Percentiles rank a stretch among this genome's conserved stretches.
Conservation (phyloP, 352 stramenopile species). For the Discostella stelligera region DNA sequence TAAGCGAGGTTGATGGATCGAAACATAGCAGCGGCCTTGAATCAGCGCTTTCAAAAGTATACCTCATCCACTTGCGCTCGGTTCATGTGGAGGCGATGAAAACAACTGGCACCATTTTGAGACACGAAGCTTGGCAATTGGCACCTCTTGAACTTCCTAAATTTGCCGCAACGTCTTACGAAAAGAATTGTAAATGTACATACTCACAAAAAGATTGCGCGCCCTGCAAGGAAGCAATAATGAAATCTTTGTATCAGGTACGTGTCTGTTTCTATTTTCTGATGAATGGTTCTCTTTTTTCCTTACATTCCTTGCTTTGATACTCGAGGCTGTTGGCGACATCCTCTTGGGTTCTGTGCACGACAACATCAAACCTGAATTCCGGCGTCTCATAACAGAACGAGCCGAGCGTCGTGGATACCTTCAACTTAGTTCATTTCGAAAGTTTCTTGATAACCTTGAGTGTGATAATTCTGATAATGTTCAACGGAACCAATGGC, state of each 20-base stretch:
- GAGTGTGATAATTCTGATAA: not conserved
- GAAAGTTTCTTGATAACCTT: constrained; percentile 15
- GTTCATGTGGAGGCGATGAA: constrained; percentile 80
- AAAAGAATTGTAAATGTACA: constrained; percentile 14
- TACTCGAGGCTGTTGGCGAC: constrained; percentile 24
- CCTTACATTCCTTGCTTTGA: not conserved
- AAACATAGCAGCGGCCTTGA: constrained; percentile 27
- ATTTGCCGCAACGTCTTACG: not conserved
- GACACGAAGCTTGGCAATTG: constrained; percentile 68
- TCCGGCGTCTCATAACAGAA: constrained; percentile 21
- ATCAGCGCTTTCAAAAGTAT: constrained; percentile 50
- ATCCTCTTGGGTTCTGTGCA: constrained; percentile 20
- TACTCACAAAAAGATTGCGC: not conserved
- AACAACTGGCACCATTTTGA: constrained; percentile 60
- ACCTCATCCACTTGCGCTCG: constrained; percentile 55
- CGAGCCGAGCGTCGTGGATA: constrained; percentile 24
- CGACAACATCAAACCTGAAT: constrained; percentile 4
- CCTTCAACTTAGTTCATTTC: constrained; percentile 17
- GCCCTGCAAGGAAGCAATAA: constrained; percentile 15
- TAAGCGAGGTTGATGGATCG: constrained; percentile 18
- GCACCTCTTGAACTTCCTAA: constrained; percentile 40
- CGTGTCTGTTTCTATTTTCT: constrained; percentile 9
- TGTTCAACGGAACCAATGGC: not conserved
- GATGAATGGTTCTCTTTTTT: not conserved
- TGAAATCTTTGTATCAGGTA: constrained; percentile 33